Evolutionary conservation across 768 basidiomycete species (phyloP), one percentile per base, ranked within the genome.

Genomic region (Amyloporia xantha): DNA sequence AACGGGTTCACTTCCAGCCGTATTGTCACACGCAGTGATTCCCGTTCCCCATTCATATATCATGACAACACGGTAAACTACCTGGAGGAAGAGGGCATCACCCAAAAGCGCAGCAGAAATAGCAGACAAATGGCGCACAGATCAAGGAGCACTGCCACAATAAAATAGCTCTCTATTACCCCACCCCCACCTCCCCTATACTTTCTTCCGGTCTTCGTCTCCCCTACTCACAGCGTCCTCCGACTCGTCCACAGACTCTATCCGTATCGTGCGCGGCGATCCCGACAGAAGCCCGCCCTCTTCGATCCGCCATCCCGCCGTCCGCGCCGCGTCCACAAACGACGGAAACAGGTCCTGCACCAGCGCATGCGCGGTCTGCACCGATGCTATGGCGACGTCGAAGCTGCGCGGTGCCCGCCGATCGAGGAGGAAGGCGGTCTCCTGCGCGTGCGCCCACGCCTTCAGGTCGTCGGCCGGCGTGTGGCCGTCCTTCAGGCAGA

Each of bases 401-500:
- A 55, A 48, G 12, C 33, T 41, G 7, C 4, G 7, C 4, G 42
- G 50, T 10, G 26, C 26, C 3, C 46, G 37, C 19, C 48, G 30
- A 12, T 24, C 27, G 23, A 44, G 43, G 4, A 21, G 2, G 17
- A 36, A 41, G 17, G 47, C 54, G 27, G 60, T 27, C 51, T 63
- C 62, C 24, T 54, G 48, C 4, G 63, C 65, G 42, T 59, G 61
- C 15, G 54, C 48, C 82, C 83, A 85, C 2, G 77, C 81, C 48
- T 74, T 74, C 33, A 82, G 67, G 50, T 78, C 75, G 58, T 82
- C 79, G 12, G 59, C 51, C 3, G 68, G 48, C 20, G 60, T 58
- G 47, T 79, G 74, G 5, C 73, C 73, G 24, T 77, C 73, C 52
- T 75, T 81, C 50, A 84, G 65, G 54, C 70, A 70, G 36, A 80